Evolutionary conservation across 2,329 filamentous ascomycete species (phyloP), one percentile per base, ranked within the genome.

Genomic region (Paecilomyces sp.): DNA sequence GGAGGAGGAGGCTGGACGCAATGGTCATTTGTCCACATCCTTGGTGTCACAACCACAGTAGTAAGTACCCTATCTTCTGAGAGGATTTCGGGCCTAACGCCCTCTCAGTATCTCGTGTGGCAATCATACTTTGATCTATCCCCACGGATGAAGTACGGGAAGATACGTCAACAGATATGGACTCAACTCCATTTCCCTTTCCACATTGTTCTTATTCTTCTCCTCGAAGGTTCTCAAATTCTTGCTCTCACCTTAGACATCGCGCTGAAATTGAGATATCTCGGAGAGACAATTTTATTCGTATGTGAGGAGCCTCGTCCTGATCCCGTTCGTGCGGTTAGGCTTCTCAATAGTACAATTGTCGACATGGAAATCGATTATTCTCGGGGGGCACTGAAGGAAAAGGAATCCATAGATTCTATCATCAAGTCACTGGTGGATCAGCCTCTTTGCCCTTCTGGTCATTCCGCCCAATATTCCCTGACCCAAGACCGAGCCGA

Each of bases 181-280:
- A 71, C 72, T 25, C 71, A 74, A 52, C 67, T 77, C 31, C 86
- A 88, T 71, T 83, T 87, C 61, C 85, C 85, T 0, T 84, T 88
- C 65, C 85, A 89, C 63, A 78, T 88, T 1, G 76, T 82, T 5
- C 80, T 89, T 33, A 81, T 87, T 13, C 79, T 88, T 6, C 80
- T 87, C n/a, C 81, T 87, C 53, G 85, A 88, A 66, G 86, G 84
- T 47, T 84, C 84, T 6, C 84, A 88, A 63, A 81, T 87, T 55
- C 72, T 81, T 12, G 74, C 80, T 1, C 72, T 81, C 41, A 78
- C 79, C 6, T 68, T 80, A 24, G 78, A 79, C 59, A 71, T 76
- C 22, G 71, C 72, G 0, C 61, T 77, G 54, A 80, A 78, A 59
- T 68, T 75, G 56, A 66, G 65, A 24, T 77, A 80, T 59, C 68